These are phyloP conservation scores for Vaucheria bursata DNA, from an alignment of 352 stramenopile genomes.

Conservation along the genomic window DNA sequence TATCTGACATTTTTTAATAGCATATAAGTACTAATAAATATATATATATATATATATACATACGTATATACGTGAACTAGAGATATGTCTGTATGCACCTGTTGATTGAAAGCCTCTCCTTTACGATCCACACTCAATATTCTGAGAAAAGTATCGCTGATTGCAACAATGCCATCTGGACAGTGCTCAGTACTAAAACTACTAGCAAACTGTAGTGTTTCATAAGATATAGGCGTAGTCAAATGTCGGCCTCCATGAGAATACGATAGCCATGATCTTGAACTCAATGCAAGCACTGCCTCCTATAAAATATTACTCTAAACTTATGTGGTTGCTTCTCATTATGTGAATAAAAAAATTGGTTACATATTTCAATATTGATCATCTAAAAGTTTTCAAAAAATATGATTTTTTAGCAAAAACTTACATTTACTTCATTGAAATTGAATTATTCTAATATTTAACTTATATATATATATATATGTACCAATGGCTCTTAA, in stretches of 20 bases:
- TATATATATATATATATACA: slow-evolving; percentile 17
- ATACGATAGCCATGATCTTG: slow-evolving; percentile 89
- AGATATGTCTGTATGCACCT: neutral
- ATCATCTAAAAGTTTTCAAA: no score
- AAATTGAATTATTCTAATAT: no score
- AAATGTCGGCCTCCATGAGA: slow-evolving; percentile 75
- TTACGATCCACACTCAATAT: slow-evolving; percentile 92
- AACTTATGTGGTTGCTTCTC: no score
- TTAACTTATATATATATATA: no score
- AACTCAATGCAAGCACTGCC: slow-evolving; percentile 88
- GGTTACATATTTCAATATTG: no score
- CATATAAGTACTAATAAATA: neutral
- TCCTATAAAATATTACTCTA: neutral
- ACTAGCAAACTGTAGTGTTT: slow-evolving; percentile 82
- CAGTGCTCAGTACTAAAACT: slow-evolving; percentile 91
- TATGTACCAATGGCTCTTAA: no score
- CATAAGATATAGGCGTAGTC: slow-evolving; percentile 87
- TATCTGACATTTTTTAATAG: no score
- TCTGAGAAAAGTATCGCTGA: slow-evolving; percentile 85
- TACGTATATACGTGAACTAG: neutral
- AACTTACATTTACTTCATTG: no score
- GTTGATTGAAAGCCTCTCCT: slow-evolving; percentile 92
- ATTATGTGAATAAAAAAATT: no score
- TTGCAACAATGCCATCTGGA: slow-evolving; percentile 88
- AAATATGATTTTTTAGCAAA: no score